Evolutionary conservation across 148 eudicot genomes (phyloP).

Genomic region (Chenopodium berlandieri): DNA sequence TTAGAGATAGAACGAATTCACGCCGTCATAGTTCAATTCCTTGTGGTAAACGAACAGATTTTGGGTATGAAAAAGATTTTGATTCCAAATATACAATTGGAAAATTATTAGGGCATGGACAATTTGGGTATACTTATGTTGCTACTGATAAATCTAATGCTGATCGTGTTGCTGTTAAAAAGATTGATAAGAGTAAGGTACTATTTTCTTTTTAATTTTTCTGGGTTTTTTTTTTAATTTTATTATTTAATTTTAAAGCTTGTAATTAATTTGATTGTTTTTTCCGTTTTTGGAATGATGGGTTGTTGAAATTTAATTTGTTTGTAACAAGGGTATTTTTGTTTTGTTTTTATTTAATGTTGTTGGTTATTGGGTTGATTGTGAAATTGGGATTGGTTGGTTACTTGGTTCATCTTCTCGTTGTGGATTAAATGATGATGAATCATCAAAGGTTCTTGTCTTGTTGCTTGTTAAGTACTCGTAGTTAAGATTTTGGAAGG

Average conservation of each 20-base stretch:
- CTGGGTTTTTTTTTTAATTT: neutral
- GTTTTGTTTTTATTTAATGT: too few relatives aligned
- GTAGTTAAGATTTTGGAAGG: neutral
- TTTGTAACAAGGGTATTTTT: too few relatives aligned
- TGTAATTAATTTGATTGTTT: neutral
- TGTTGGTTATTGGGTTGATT: neutral
- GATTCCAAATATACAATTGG: conserved; percentile 64
- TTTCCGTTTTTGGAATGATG: neutral
- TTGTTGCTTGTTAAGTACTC: neutral
- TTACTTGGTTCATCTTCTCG: neutral
- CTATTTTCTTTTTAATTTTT: neutral
- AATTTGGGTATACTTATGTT: conserved; percentile 93
- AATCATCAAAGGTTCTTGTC: neutral
- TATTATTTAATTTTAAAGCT: too few relatives aligned
- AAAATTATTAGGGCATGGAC: conserved; percentile 94
- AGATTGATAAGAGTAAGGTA: conserved; percentile 90
- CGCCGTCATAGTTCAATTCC: conserved; percentile 45
- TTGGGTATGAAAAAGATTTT: conserved; percentile 83
- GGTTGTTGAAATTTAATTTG: neutral
- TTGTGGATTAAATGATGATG: neutral
- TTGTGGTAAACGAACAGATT: conserved; percentile 85
- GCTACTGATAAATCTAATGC: conserved; percentile 71
- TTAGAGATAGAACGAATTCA: conserved; percentile 20
- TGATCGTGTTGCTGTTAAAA: conserved; percentile 96
- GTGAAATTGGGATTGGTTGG: neutral